Conservation (phyloP, 2,329 filamentous ascomycete genomes). For the Colletotrichum liaoningense region DNA sequence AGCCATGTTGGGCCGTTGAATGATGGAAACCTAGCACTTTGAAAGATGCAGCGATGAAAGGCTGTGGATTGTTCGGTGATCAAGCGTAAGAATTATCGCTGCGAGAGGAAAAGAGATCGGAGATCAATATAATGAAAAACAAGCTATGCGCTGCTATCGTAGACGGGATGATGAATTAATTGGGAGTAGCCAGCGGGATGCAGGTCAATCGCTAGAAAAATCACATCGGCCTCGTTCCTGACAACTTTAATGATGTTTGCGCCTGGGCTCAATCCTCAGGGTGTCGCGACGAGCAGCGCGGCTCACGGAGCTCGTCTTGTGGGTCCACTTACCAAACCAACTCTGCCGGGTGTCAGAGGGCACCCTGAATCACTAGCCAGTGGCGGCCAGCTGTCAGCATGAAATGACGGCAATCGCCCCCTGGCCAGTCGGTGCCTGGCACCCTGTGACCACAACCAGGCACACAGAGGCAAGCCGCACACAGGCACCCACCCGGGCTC, state of each 20-base stretch:
- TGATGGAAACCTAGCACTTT: conserved; percentile 15
- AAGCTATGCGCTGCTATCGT: not conserved
- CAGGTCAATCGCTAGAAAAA: conserved; percentile 16
- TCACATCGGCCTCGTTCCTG: conserved; percentile 1
- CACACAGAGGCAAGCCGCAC: not conserved
- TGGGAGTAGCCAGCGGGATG: not conserved
- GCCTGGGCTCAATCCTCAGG: conserved; percentile 24
- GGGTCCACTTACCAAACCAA: conserved; percentile 15
- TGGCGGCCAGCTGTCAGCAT: not conserved
- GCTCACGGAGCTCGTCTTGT: conserved; percentile 27
- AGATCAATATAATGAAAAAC: not conserved
- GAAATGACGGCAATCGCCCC: not conserved
- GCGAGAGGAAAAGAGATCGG: not conserved
- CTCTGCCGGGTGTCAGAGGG: not conserved
- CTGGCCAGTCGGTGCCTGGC: not conserved
- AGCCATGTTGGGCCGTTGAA: conserved; percentile 18
- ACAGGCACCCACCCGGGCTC: conserved; percentile 17
- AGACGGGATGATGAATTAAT: not conserved
- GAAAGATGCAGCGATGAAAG: conserved; percentile 17
- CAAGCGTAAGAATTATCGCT: not conserved
- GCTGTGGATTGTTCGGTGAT: not conserved
- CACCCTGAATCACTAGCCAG: not conserved
- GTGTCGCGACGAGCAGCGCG: conserved; percentile 27
- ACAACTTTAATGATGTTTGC: conserved; percentile 33
- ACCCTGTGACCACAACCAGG: conserved; percentile 1